Percentiles rank a stretch among this genome's conserved stretches.
Evolutionary conservation across 2,329 filamentous ascomycete species (phyloP).

Genomic region (Sclerotinia subarctica): DNA sequence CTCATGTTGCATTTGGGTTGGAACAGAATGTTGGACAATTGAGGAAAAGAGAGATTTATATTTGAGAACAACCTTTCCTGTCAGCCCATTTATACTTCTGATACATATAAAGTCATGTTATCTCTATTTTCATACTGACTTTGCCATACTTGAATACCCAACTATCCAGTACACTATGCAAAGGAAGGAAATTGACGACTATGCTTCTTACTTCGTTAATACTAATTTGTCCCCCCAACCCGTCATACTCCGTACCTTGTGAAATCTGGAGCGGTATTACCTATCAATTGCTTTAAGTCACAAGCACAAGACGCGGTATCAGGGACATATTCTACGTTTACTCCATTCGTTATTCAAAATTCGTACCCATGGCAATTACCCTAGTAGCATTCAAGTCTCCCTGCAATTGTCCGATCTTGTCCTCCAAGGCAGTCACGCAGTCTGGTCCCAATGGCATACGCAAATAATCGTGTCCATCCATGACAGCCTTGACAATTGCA

Average conservation of each 20-base stretch:
- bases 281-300: no score
- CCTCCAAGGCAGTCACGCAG: constrained; percentile 2
- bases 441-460: constrained; percentile 32
- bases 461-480: neutral
- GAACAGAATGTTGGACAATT: neutral
- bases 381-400: neutral
- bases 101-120: neutral
- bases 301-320: neutral
- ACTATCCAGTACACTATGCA: neutral
- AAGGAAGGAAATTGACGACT: neutral
- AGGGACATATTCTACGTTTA: neutral
- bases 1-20: constrained; percentile 7
- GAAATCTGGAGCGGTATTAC: neutral
- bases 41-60: neutral
- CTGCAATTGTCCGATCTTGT: constrained; percentile 10
- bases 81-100: neutral
- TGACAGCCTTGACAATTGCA: constrained; percentile 18
- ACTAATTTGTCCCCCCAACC: neutral
- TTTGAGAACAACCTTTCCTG: neutral
- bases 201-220: neutral
- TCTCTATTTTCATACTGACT: neutral
- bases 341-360: neutral
- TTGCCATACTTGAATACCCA: neutral
- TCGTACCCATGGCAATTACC: neutral
- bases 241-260: neutral